Evolutionary conservation across 352 stramenopile species (phyloP), one percentile per base, ranked within the genome.

Genomic region (Phytophthora sansomeana): DNA sequence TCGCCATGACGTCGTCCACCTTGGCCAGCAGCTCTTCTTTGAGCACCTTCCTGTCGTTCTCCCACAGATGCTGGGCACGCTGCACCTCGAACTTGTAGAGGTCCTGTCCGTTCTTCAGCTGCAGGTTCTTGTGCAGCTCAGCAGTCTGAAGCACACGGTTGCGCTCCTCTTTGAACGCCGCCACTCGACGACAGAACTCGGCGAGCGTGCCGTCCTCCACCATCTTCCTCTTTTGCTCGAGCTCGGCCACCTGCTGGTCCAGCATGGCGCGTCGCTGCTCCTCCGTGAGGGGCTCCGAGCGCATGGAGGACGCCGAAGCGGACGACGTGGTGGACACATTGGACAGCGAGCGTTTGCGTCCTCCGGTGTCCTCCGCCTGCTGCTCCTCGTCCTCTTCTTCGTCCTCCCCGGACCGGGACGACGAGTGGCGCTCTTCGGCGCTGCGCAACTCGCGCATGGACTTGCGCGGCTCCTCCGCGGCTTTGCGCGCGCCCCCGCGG

Each of bases 191-290:
- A 35, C 86, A 93, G 73, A 85, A 94, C 74, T 94, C 86, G 17
- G 83, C 82, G 2, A 95, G 81, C 32, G 84, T 93, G 41, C 86
- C 86, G 55, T 92, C 84, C 56, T 93, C 84, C 36, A 95, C 83
- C 84, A 95, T 95, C 42, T 87, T 76, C 59, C 88, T 85, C 70
- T 95, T 95, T 63, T 90, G 85, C 70, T 93, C 84, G 19, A 95
- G 75, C 66, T 93, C 87, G 24, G 77, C 58, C 44, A 93, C 57
- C 39, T 91, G 83, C 64, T 92, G 83, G n/a, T 73, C 71, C 24
- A 83, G 58, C 26, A 67, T 35, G 13, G 63, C 69, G 9, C 69
- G 66, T 10, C 58, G 65, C 51, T 78, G 72, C 32, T 83, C 71
- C 24, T 78, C 80, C 5, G 70, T 75, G 24, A 77, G 41, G 17